A percentile compares a stretch with the other conserved stretches of the same genome.
These are phyloP conservation scores for Fusarium xylarioides DNA, from an alignment of 2,329 filamentous ascomycete species.

Conservation along the genomic window DNA sequence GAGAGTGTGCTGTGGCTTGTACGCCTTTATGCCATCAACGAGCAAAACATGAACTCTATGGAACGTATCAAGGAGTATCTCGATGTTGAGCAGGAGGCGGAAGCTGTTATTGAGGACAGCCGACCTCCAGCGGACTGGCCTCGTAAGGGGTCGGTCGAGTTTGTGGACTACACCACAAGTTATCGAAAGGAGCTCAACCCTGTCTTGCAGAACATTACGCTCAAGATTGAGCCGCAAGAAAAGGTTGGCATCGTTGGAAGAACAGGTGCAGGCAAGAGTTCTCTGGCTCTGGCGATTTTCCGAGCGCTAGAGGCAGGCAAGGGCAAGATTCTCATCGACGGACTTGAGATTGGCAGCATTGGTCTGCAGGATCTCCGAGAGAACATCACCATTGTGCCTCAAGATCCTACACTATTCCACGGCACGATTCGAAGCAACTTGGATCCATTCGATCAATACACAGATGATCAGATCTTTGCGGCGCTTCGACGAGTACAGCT, in stretches of 20 bases:
- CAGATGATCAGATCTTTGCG: conserved; percentile 88
- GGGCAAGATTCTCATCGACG: conserved; percentile 90
- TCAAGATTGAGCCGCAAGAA: conserved; percentile 85
- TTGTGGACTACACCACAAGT: conserved; percentile 86
- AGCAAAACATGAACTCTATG: conserved; percentile 99
- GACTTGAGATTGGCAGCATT: conserved; percentile 87
- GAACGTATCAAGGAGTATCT: conserved; percentile 98
- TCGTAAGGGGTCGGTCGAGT: conserved; percentile 83
- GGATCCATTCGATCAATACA: conserved; percentile 89
- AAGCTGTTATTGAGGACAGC: conserved; percentile 78
- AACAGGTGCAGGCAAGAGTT: conserved; percentile 96
- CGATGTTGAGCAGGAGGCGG: conserved; percentile 93
- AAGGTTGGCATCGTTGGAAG: conserved; percentile 97
- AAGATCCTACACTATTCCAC: conserved; percentile 94
- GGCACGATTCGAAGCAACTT: conserved; percentile 92
- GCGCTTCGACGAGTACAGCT: conserved; percentile 89
- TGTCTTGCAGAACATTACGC: conserved; percentile 83
- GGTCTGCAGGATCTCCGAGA: conserved; percentile 93
- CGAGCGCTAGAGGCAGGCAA: conserved; percentile 89
- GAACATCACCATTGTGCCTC: conserved; percentile 95
- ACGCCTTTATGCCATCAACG: conserved; percentile 90
- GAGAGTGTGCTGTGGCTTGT: conserved; percentile 98
- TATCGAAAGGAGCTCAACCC: conserved; percentile 89
- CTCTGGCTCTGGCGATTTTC: conserved; percentile 91
- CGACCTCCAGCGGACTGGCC: conserved; percentile 86